These are phyloP conservation scores for Solanum ahanhuiri DNA, from an alignment of 257 asterid species.

Conservation along the genomic window DNA sequence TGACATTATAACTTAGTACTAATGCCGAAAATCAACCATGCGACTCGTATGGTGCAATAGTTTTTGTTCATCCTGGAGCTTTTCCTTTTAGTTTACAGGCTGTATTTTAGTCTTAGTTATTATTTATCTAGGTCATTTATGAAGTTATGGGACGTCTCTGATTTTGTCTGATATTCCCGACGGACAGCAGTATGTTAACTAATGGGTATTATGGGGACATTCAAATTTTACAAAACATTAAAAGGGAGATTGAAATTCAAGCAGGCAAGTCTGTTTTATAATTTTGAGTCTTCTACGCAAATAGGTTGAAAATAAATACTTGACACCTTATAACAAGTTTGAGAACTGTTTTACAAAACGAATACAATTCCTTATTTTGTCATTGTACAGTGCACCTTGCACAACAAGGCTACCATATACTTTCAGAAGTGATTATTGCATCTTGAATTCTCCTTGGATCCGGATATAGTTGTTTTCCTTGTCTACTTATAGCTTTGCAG, in stretches of 20 bases:
- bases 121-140: background rate
- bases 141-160: background rate
- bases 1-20: background rate
- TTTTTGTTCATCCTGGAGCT: background rate
- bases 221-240: background rate
- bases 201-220: background rate
- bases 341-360: background rate
- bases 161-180: background rate
- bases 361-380: background rate
- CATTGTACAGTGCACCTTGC: background rate
- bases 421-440: background rate
- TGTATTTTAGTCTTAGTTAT: background rate
- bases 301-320: background rate
- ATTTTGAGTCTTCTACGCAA: background rate
- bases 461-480: background rate
- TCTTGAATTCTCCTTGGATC: background rate
- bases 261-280: background rate
- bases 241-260: background rate
- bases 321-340: background rate
- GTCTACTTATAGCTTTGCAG: conserved; percentile 24
- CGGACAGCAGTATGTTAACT: background rate
- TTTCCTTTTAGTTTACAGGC: background rate
- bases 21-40: background rate
- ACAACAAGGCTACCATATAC: background rate
- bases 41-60: background rate